These are phyloP conservation scores for Serendipita indica DNA, from an alignment of 768 basidiomycete genomes.

Conservation along the genomic window DNA sequence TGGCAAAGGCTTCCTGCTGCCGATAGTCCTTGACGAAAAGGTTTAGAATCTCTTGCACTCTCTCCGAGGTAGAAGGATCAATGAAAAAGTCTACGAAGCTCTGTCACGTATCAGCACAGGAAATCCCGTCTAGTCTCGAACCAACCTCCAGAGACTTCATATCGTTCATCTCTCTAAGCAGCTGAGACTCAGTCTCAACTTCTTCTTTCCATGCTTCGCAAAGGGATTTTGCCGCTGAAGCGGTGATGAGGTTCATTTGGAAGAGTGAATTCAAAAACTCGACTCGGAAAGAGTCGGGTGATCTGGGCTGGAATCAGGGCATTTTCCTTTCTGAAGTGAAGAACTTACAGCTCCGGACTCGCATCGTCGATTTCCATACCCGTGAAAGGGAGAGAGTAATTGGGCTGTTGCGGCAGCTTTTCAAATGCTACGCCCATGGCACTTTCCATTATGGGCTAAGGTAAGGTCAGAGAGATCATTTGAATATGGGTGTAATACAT, in stretches of 20 bases:
- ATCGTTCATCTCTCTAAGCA: no score
- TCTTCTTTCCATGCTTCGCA: background rate
- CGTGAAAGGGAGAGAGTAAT: background rate
- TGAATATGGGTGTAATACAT: no score
- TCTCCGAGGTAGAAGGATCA: background rate
- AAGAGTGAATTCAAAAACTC: background rate
- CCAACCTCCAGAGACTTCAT: no score
- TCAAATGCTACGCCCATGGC: background rate
- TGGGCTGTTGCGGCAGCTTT: background rate
- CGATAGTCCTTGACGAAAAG: conserved; percentile 40
- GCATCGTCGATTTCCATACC: background rate
- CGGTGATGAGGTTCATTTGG: background rate
- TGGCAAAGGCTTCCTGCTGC: conserved; percentile 44
- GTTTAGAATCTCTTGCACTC: conserved; percentile 18
- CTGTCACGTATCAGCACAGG: no score
- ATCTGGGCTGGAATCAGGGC: background rate
- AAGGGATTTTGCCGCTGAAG: background rate
- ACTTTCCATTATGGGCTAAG: background rate
- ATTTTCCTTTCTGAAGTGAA: background rate
- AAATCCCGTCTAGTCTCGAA: no score
- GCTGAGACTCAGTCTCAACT: background rate
- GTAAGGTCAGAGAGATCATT: background rate
- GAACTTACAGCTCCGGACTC: background rate
- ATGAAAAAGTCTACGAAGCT: no score
- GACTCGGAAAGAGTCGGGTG: background rate